phyloP scores from a whole-genome alignment of 192 early-diverging fungal species.

The Geosiphon pyriformis region DNA sequence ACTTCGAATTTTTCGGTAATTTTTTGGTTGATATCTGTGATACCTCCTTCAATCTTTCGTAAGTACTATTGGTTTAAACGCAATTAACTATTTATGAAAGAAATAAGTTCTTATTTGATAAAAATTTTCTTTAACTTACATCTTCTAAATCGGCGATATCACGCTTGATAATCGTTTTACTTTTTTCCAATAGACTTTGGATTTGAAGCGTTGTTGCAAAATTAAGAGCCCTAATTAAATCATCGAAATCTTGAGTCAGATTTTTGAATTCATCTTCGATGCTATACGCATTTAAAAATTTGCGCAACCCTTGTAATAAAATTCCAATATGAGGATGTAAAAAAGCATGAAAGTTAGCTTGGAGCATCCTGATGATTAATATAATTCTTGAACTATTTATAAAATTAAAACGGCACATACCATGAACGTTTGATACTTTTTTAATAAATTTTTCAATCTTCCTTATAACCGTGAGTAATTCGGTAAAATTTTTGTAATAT shows the following conservation, averaged over 20 bases:
- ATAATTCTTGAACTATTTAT: too few relatives aligned
- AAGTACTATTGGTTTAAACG: background rate
- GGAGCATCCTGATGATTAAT: too few relatives aligned
- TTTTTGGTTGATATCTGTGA: background rate
- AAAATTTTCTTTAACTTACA: conserved; percentile 1
- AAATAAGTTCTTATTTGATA: background rate
- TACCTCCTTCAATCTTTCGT: conserved; percentile 6
- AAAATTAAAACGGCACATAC: conserved; percentile 5
- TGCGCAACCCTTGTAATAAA: background rate
- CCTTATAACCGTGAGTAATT: background rate
- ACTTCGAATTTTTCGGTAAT: conserved; percentile 12
- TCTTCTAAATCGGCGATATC: conserved; percentile 13
- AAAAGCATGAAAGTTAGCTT: too few relatives aligned
- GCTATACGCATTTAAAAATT: conserved; percentile 9
- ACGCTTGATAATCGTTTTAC: background rate
- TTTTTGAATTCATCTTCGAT: conserved; percentile 14
- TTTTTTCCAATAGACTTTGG: conserved; percentile 12
- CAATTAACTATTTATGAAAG: background rate
- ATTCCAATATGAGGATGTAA: too few relatives aligned
- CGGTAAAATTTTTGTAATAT: conserved; percentile 21
- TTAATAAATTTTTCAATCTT: conserved; percentile 19
- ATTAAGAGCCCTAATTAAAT: conserved; percentile 13
- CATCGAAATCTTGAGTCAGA: conserved; percentile 22
- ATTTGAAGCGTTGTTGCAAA: conserved; percentile 15
- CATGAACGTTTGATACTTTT: conserved; percentile 18